Conservation (phyloP, 768 basidiomycete species). For the Kwoniella sp. region DNA sequence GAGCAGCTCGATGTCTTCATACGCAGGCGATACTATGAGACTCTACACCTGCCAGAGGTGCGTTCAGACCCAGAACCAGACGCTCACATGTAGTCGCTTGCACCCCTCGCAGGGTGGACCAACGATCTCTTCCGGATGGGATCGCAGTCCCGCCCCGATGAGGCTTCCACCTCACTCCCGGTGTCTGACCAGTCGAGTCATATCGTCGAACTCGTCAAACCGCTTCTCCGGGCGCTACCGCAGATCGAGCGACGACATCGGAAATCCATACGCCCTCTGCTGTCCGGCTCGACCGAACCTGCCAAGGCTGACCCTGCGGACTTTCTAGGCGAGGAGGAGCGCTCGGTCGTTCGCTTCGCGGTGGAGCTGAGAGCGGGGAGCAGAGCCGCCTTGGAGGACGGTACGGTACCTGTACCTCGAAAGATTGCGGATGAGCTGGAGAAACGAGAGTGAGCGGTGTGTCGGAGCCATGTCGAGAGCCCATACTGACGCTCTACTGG, state of each 20-base stretch:
- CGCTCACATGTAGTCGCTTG: constrained; percentile 17
- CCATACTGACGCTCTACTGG: neutral
- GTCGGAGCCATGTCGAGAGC: neutral
- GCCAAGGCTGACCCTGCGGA: neutral
- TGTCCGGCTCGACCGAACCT: constrained; percentile 1
- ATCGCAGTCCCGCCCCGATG: too few species aligned
- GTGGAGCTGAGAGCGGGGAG: constrained; percentile 20
- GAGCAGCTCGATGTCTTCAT: constrained; percentile 3
- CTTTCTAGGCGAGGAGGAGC: neutral
- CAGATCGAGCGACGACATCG: constrained; percentile 34
- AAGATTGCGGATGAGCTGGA: constrained; percentile 38
- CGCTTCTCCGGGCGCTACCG: constrained; percentile 20
- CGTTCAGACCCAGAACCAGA: too few species aligned
- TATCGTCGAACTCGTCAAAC: neutral
- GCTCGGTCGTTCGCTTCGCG: constrained; percentile 5
- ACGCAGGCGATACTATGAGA: constrained; percentile 23
- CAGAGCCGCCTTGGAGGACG: constrained; percentile 19
- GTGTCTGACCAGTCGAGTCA: too few species aligned
- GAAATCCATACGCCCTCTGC: constrained; percentile 14
- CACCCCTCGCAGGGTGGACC: constrained; percentile 18
- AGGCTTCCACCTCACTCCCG: too few species aligned
- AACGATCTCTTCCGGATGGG: constrained; percentile 12
- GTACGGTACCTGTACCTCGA: constrained; percentile 11
- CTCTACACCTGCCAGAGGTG: constrained; percentile 30
- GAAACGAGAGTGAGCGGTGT: constrained; percentile 37